These are phyloP conservation scores for Colletotrichum orchidophilum DNA, from an alignment of 2,329 filamentous ascomycete genomes.

Conservation along the genomic window DNA sequence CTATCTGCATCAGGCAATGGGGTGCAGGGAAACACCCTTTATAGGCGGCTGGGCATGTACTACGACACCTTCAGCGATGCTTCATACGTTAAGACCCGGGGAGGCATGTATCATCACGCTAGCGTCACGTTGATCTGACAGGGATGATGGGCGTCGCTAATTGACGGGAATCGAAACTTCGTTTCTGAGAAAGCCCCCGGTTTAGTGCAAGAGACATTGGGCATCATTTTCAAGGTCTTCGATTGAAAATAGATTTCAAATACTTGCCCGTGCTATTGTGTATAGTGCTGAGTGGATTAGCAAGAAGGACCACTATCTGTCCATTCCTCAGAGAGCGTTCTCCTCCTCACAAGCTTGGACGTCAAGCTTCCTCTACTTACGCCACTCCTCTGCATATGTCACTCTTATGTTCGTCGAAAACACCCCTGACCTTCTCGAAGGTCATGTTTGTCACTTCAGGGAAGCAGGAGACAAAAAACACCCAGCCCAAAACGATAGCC, in stretches of 20 bases:
- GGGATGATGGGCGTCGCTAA: not conserved
- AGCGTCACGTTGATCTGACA: not conserved
- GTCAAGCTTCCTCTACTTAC: conserved; percentile 43
- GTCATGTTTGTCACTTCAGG: conserved; percentile 65
- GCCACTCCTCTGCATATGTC: conserved; percentile 49
- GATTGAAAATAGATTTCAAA: not conserved
- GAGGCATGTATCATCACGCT: not conserved
- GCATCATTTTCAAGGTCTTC: not conserved
- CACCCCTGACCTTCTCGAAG: conserved; percentile 61
- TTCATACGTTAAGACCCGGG: not conserved
- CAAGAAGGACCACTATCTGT: too few species aligned
- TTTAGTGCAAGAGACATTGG: not conserved
- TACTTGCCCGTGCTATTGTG: too few species aligned
- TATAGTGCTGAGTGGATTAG: too few species aligned
- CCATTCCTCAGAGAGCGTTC: not conserved
- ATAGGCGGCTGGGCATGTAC: not conserved
- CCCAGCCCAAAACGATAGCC: conserved; percentile 57
- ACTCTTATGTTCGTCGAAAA: conserved; percentile 61
- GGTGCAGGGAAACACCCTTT: not conserved
- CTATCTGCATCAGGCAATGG: not conserved
- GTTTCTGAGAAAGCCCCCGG: too few species aligned
- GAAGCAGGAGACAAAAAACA: conserved; percentile 59
- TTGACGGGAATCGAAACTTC: not conserved
- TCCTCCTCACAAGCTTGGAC: not conserved
- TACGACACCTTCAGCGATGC: not conserved